These are phyloP conservation scores for Micromonas pusilla DNA, from an alignment of 139 green algal species.

Conservation along the genomic window DNA sequence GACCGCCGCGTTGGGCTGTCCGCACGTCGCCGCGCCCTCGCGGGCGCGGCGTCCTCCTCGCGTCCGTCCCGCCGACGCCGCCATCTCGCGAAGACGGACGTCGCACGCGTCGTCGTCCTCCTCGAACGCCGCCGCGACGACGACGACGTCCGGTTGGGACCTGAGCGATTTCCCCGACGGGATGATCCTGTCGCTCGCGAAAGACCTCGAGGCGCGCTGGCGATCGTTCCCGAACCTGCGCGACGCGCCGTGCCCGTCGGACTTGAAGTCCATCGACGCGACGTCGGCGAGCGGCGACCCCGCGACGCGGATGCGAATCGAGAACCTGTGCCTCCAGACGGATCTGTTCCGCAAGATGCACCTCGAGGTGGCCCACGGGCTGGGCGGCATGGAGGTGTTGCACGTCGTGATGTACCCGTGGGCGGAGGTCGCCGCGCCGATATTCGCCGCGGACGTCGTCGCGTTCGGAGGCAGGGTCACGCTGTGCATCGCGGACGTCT, in stretches of 20 bases:
- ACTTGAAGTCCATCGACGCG: not conserved
- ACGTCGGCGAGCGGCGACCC: not conserved
- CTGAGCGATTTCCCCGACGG: not conserved
- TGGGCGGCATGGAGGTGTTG: slow-evolving; percentile 14
- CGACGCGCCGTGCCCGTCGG: not conserved
- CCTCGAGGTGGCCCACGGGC: slow-evolving; percentile 17
- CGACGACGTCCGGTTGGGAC: not conserved
- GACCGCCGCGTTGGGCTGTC: no score
- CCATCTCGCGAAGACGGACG: no score
- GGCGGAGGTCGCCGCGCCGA: slow-evolving; percentile 2
- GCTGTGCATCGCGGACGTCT: slow-evolving; percentile 13
- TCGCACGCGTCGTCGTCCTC: no score
- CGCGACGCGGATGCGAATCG: not conserved
- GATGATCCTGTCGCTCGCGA: not conserved
- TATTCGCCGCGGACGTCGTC: slow-evolving; percentile 20
- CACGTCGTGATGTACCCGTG: slow-evolving; percentile 28
- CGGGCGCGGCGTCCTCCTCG: no score
- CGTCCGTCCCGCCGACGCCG: no score
- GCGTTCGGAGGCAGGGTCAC: slow-evolving; percentile 5
- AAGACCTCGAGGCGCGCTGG: not conserved
- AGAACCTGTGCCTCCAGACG: slow-evolving; percentile 19
- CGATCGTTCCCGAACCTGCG: not conserved
- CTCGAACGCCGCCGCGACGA: no score
- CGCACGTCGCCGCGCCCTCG: no score
- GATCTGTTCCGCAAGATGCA: slow-evolving; percentile 28